Evolutionary conservation across 1,139 yeast species (phyloP), one percentile per base, ranked within the genome.

Genomic region (Petasospora fabianii): DNA sequence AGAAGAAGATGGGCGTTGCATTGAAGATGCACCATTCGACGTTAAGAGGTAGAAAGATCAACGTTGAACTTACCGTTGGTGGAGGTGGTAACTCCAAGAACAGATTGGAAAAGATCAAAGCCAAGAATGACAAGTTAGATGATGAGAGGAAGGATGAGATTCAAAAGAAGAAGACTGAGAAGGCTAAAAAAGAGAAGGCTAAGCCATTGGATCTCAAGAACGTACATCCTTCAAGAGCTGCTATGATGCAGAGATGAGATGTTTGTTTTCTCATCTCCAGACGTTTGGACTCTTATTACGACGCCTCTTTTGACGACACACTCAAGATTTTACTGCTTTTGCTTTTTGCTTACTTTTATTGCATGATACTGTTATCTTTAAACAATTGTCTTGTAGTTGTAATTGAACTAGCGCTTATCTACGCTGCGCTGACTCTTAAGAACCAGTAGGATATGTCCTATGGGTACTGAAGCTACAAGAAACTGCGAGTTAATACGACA

Each of bases 41-140:
- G 13, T 60, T 90, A 44, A 72, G 77, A 45, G 71, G 75, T 40
- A 72, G 96, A 49, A 84, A 80, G 59, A 87, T 92, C 56, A 92
- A 92, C 56, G 97, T 92, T 24, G 98, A 92, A 62, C 72, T 92
- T 54, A 92, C 97, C 2, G 98, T 87, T 34, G 98, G 98, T 38
- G 98, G 98, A 34, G 98, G 98, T 32, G 98, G 98, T 36, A 90
- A 90, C 61, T 80, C 95, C 7, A 71, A 73, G 41, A 71, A 68
- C 28, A 71, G 98, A 51, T 58, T 77, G 42, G 73, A 74, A 35
- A 92, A 92, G 64, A 73, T 92, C 53, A 77, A 77, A 56, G 77
- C 74, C 38, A 90, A 92, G 70, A 88, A 90, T 59, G 84, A 77
- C 37, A 82, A 81, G 54, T 65, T 87, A 50, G 71, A 71, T 30